A percentile compares a stretch with the other conserved stretches of the same genome.
phyloP scores from a whole-genome alignment of 75 land plant species.

The Larix kaempferi region DNA sequence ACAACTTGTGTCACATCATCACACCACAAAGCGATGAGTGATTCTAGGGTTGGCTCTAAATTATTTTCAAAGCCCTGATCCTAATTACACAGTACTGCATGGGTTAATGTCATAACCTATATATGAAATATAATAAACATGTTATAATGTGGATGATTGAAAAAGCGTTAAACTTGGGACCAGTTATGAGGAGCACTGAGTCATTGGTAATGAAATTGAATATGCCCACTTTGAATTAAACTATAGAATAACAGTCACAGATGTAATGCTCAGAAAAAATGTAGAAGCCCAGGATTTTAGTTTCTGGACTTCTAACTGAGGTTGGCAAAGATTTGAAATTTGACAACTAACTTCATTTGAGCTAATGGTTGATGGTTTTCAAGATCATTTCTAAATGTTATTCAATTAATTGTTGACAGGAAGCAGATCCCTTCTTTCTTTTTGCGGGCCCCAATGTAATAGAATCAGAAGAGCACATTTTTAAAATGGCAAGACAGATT shows the following conservation, averaged over 20 bases:
- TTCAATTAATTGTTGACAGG: conserved; percentile 27
- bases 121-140: no score
- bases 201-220: not conserved
- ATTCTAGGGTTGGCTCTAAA: no score
- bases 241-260: not conserved
- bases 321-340: not conserved
- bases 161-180: not conserved
- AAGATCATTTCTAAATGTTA: not conserved
- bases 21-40: no score
- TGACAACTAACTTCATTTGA: not conserved
- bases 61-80: no score
- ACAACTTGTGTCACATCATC: no score
- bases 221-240: not conserved
- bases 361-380: not conserved
- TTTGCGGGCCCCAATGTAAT: conserved; percentile 97
- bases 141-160: not conserved
- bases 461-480: conserved; percentile 84
- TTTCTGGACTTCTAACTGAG: not conserved
- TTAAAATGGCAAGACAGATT: conserved; percentile 86
- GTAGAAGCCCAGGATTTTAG: not conserved
- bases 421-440: conserved; percentile 92
- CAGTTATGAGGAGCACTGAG: not conserved
- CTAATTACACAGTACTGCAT: no score
- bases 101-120: no score
- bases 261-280: not conserved